Evolutionary conservation across 2,329 filamentous ascomycete species (phyloP).

Genomic region (Venturia nashicola): DNA sequence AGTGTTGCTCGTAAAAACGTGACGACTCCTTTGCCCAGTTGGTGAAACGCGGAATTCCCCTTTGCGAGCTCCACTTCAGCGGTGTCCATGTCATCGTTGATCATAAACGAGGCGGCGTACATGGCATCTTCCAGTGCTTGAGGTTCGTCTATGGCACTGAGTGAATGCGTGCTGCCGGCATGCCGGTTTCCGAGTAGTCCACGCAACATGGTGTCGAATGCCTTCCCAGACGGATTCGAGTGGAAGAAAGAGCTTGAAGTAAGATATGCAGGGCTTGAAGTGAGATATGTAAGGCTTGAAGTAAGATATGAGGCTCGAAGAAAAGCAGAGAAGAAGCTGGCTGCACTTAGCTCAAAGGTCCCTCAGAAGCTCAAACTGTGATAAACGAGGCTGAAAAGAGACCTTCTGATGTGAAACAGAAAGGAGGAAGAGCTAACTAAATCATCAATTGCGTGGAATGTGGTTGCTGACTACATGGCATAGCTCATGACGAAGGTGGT

Average conservation of each 20-base stretch:
- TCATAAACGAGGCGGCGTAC: slow-evolving; percentile 59
- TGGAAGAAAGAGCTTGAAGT: neutral
- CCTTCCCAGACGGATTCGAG: neutral
- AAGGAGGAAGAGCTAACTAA: neutral
- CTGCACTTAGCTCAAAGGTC: neutral
- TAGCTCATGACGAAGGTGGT: neutral
- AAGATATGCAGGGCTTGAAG: neutral
- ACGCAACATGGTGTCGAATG: slow-evolving; percentile 1
- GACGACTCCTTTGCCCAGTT: slow-evolving; percentile 68
- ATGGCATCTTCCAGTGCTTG: slow-evolving; percentile 38
- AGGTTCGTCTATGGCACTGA: slow-evolving; percentile 46
- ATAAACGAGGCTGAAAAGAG: neutral
- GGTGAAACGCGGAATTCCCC: slow-evolving; percentile 76
- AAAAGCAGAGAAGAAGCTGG: neutral
- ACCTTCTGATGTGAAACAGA: neutral
- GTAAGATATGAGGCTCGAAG: neutral
- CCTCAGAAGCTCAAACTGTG: neutral
- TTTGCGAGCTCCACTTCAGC: slow-evolving; percentile 63
- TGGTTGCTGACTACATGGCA: neutral
- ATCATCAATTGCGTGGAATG: neutral
- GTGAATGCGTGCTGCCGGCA: slow-evolving; percentile 37
- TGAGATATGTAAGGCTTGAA: no score
- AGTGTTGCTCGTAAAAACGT: slow-evolving; percentile 77
- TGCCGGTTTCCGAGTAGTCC: slow-evolving; percentile 2
- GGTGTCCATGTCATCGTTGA: slow-evolving; percentile 81